Percentiles rank a stretch among this genome's conserved stretches.
Evolutionary conservation across 202 grass and related monocot species (phyloP).

Genomic region (Setaria italica): DNA sequence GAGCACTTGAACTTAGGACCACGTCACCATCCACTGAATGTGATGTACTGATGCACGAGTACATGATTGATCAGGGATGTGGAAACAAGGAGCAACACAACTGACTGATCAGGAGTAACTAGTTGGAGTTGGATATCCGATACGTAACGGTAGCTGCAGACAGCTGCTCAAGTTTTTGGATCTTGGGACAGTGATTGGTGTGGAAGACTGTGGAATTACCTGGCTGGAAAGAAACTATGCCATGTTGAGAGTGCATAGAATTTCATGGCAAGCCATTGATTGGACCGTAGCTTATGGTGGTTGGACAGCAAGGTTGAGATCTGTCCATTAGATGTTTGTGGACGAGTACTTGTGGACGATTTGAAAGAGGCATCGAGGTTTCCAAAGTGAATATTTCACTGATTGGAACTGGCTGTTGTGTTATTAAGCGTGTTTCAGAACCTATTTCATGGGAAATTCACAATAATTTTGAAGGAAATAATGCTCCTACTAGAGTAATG

Average conservation of each 20-base stretch:
- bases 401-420: not conserved
- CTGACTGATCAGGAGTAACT: slow-evolving; percentile 7
- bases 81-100: slow-evolving; percentile 3
- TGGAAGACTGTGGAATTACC: slow-evolving; percentile 28
- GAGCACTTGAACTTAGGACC: slow-evolving; percentile 13
- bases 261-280: slow-evolving; percentile 4
- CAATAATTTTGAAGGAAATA: not conserved
- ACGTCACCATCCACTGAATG: not conserved
- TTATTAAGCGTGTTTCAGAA: not conserved
- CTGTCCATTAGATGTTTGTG: not conserved
- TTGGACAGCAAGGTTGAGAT: slow-evolving; percentile 6
- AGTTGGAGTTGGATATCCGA: slow-evolving; percentile 8
- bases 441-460: not conserved
- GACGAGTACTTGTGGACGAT: not conserved
- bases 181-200: slow-evolving; percentile 28
- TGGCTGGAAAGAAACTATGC: slow-evolving; percentile 19
- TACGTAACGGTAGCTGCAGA: not conserved
- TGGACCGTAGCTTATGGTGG: not conserved
- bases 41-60: not conserved
- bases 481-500: not conserved
- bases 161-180: not conserved
- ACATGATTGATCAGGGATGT: slow-evolving; percentile 30
- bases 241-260: slow-evolving; percentile 22
- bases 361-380: not conserved
- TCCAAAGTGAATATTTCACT: not conserved